These are phyloP conservation scores for Excoecaria cochinchinensis DNA, from an alignment of 345 rosid genomes.

Conservation along the genomic window DNA sequence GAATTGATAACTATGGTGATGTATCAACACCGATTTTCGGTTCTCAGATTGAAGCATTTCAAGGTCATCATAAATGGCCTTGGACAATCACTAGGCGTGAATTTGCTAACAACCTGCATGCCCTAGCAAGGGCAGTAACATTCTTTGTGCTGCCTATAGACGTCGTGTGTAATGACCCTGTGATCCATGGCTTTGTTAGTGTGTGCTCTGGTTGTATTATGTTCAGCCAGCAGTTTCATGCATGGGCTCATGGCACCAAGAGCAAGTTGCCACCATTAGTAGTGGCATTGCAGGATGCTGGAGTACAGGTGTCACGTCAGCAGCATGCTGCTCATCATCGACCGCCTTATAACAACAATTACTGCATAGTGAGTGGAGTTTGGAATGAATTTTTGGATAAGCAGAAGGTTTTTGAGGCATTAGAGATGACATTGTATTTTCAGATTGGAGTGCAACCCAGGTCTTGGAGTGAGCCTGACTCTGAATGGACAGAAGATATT, in stretches of 20 bases:
- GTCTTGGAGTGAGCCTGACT: slow-evolving; percentile 77
- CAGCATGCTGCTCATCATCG: slow-evolving; percentile 78
- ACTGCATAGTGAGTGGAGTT: slow-evolving; percentile 83
- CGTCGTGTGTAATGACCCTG: slow-evolving; percentile 47
- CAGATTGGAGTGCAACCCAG: slow-evolving; percentile 61
- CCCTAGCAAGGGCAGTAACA: slow-evolving; percentile 57
- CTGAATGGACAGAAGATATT: slow-evolving; percentile 62
- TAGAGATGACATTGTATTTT: slow-evolving; percentile 71
- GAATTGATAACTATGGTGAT: slow-evolving; percentile 81
- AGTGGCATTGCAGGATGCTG: slow-evolving; percentile 64
- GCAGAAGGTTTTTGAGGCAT: slow-evolving; percentile 56
- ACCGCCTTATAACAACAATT: slow-evolving; percentile 75
- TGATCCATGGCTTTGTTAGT: slow-evolving; percentile 52
- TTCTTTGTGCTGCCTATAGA: slow-evolving; percentile 62
- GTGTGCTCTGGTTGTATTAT: slow-evolving; percentile 64
- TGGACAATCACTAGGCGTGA: slow-evolving; percentile 84
- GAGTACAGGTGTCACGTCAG: slow-evolving; percentile 62
- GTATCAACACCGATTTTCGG: slow-evolving; percentile 71
- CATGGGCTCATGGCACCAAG: slow-evolving; percentile 95
- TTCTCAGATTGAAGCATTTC: slow-evolving; percentile 78
- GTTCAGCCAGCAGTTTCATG: slow-evolving; percentile 93
- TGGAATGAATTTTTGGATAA: slow-evolving; percentile 75
- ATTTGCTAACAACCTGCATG: slow-evolving; percentile 82
- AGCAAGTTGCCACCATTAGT: slow-evolving; percentile 70
- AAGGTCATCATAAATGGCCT: slow-evolving; percentile 92